Percentiles rank a stretch among this genome's conserved stretches.
Evolutionary conservation across 768 basidiomycete species (phyloP).

Genomic region (Agrocybe praecox): DNA sequence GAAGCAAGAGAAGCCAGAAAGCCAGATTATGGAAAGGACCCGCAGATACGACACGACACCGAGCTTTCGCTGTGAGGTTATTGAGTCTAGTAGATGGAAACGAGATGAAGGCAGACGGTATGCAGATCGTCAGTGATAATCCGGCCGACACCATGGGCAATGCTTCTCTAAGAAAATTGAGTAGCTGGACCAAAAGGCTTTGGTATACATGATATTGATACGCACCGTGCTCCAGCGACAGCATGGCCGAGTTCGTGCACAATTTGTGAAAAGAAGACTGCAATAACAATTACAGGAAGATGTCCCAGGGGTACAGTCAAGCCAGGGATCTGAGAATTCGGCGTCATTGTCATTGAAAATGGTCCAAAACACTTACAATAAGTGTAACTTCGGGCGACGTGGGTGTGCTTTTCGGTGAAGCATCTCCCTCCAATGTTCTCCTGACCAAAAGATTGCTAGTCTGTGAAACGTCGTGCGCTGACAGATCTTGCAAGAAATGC

Average conservation of each 20-base stretch:
- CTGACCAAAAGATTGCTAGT: neutral
- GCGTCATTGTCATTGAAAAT: neutral
- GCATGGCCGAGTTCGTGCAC: conserved; percentile 85
- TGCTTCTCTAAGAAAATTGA: conserved; percentile 48
- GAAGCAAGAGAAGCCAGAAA: conserved; percentile 50
- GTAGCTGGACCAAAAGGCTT: neutral
- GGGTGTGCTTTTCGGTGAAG: neutral
- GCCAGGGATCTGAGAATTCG: conserved; percentile 72
- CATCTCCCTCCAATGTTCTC: neutral
- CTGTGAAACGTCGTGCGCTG: neutral
- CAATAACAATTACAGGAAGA: conserved; percentile 62
- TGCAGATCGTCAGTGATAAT: conserved; percentile 55
- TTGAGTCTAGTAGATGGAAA: conserved; percentile 49
- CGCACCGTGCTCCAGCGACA: conserved; percentile 73
- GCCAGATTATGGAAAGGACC: conserved; percentile 82
- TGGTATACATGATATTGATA: conserved; percentile 4
- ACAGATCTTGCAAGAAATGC: conserved; percentile 9
- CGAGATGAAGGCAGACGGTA: conserved; percentile 78
- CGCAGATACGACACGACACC: conserved; percentile 66
- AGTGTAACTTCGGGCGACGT: conserved; percentile 24
- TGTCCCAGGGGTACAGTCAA: conserved; percentile 78
- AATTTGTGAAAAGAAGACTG: conserved; percentile 66
- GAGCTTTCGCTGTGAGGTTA: conserved; percentile 40
- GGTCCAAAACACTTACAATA: conserved; percentile 28
- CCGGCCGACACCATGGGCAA: conserved; percentile 66